Evolutionary conservation across 2,329 filamentous ascomycete species (phyloP).

Genomic region (Penicillium sp.): DNA sequence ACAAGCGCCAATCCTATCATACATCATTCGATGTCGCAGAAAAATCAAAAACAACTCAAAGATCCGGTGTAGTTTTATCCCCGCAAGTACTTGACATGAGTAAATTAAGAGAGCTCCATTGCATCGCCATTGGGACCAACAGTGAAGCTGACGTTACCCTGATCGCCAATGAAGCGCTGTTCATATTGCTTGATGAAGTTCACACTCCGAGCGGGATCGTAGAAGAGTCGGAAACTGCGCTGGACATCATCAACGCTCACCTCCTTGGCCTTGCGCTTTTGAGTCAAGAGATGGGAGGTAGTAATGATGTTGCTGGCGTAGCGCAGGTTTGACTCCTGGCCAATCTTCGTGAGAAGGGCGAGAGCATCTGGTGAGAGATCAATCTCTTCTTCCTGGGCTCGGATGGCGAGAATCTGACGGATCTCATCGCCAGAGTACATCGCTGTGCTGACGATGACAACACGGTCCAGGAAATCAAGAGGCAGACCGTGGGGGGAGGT

Average conservation of each 20-base stretch:
- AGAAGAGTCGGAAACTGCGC: conserved; percentile 91
- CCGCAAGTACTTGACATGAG: conserved; percentile 17
- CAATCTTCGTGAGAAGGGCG: conserved; percentile 92
- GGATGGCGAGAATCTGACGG: conserved; percentile 86
- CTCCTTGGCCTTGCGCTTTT: conserved; percentile 82
- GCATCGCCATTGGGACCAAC: conserved; percentile 59
- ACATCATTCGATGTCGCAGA: conserved; percentile 36
- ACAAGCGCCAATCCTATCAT: conserved; percentile 43
- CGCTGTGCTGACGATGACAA: conserved; percentile 94
- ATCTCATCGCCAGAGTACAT: conserved; percentile 82
- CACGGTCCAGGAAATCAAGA: conserved; percentile 91
- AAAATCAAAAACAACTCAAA: conserved; percentile 20
- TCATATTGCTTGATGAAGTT: conserved; percentile 90
- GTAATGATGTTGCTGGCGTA: conserved; percentile 99
- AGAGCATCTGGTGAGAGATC: conserved; percentile 88
- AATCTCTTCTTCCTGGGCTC: conserved; percentile 93
- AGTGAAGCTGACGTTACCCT: conserved; percentile 74
- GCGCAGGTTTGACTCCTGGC: conserved; percentile 83
- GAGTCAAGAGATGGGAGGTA: conserved; percentile 82
- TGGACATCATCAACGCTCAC: conserved; percentile 87
- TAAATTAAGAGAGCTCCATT: conserved; percentile 65
- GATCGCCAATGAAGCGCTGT: conserved; percentile 87
- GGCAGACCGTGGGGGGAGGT: conserved; percentile 90
- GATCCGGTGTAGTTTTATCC: conserved; percentile 21
- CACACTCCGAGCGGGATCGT: conserved; percentile 83